These are phyloP conservation scores for Vitis cinerea DNA, from an alignment of 164 flowering plant species.

Conservation along the genomic window DNA sequence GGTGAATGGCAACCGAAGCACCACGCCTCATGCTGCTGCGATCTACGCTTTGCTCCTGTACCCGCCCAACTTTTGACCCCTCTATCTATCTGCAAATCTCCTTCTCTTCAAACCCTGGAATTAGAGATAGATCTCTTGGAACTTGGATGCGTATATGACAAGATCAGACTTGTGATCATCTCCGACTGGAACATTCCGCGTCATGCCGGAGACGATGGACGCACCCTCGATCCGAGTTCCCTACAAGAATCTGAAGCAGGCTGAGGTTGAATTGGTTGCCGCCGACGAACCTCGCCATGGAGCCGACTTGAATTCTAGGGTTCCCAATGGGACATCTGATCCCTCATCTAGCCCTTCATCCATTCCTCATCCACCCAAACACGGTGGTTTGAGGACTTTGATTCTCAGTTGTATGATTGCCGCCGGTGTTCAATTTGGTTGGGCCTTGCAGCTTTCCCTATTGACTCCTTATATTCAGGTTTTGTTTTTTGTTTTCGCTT, in stretches of 20 bases:
- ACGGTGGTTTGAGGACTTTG: conserved; percentile 42
- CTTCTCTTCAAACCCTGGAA: conserved; percentile 7
- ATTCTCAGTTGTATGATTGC: conserved; percentile 85
- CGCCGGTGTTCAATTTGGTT: conserved; percentile 97
- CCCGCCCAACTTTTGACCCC: conserved; percentile 16
- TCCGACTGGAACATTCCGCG: neutral
- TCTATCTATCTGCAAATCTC: neutral
- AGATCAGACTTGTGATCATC: neutral
- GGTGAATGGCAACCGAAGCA: neutral
- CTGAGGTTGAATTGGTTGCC: conserved; percentile 58
- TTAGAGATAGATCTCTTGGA: conserved; percentile 2
- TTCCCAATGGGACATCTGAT: conserved; percentile 21
- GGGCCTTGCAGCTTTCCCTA: conserved; percentile 96
- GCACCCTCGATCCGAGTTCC: conserved; percentile 64
- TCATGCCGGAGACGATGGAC: conserved; percentile 45
- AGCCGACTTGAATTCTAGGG: conserved; percentile 30
- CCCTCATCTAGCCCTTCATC: conserved; percentile 12
- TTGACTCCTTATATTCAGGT: conserved; percentile 95
- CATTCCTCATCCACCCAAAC: conserved; percentile 12
- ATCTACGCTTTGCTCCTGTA: neutral
- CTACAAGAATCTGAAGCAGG: conserved; percentile 62
- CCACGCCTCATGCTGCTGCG: conserved; percentile 6
- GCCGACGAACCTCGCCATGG: conserved; percentile 32
- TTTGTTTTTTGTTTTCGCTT: neutral
- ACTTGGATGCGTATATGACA: conserved; percentile 8